Conservation (phyloP, 805 yeast genomes). For the Ogataea thermomethanolica region DNA sequence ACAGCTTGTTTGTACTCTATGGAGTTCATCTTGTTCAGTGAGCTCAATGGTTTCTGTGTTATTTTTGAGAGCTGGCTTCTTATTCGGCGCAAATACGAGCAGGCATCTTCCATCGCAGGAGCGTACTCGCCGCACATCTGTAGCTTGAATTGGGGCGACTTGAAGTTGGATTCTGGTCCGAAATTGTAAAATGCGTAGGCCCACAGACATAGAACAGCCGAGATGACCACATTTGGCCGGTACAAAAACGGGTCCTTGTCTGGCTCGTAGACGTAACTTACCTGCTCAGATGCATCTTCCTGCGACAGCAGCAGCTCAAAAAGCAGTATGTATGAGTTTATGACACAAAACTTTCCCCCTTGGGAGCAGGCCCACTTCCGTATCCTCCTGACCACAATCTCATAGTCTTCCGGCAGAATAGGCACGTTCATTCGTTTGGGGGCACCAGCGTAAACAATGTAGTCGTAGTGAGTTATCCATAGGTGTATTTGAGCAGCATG, state of each 20-base stretch:
- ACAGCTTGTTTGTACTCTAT: conserved; percentile 20
- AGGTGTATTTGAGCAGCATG: conserved; percentile 66
- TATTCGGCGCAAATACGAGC: conserved; percentile 45
- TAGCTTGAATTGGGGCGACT: conserved; percentile 13
- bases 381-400: conserved; percentile 43
- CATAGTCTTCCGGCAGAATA: conserved; percentile 51
- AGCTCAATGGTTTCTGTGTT: conserved; percentile 16
- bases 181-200: conserved; percentile 41
- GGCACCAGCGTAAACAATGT: conserved; percentile 72
- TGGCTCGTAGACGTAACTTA: conserved; percentile 33
- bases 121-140: conserved; percentile 8
- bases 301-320: conserved; percentile 50
- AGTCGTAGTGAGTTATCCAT: conserved; percentile 65
- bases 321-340: conserved; percentile 54
- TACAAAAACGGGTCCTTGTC: conserved; percentile 30
- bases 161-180: conserved; percentile 47
- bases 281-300: conserved; percentile 25
- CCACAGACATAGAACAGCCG: conserved; percentile 42
- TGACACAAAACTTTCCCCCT: conserved; percentile 45
- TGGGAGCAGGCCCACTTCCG: conserved; percentile 43
- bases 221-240: conserved; percentile 37
- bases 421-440: conserved; percentile 67
- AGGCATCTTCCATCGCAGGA: conserved; percentile 46
- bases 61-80: conserved; percentile 33
- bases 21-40: neutral